These are phyloP conservation scores for Lichtheimia hyalospora DNA, from an alignment of 371 early-diverging fungal species.

Conservation along the genomic window DNA sequence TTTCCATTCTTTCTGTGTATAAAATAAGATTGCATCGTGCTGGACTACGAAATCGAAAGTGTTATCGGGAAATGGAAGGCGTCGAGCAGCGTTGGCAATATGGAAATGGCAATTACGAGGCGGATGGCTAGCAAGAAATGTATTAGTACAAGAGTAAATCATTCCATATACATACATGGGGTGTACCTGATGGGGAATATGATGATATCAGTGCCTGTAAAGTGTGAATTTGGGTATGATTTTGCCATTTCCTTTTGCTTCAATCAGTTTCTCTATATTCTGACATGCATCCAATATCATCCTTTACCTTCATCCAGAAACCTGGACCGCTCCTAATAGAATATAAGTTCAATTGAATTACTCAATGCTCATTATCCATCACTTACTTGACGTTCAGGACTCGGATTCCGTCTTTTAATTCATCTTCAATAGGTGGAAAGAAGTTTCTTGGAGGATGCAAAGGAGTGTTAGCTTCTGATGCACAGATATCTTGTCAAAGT, in stretches of 20 bases:
- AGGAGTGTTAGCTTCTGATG: not conserved
- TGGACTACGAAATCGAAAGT: constrained; percentile 27
- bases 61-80: constrained; percentile 22
- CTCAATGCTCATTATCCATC: not conserved
- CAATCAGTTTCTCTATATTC: no score
- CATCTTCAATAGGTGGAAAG: constrained; percentile 9
- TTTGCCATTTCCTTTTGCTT: constrained; percentile 33
- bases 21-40: constrained; percentile 14
- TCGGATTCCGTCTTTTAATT: not conserved
- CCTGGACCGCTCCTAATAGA: constrained; percentile 31
- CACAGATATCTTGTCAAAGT: not conserved
- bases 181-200: constrained; percentile 37
- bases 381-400: constrained; percentile 6
- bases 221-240: constrained; percentile 39
- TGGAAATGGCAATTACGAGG: constrained; percentile 44
- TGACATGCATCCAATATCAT: no score
- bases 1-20: constrained; percentile 20
- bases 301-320: constrained; percentile 32
- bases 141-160: not conserved
- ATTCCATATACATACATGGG: not conserved
- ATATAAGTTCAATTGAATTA: not conserved
- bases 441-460: not conserved
- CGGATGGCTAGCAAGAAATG: constrained; percentile 17
- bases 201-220: constrained; percentile 34
- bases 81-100: constrained; percentile 24